Conservation (phyloP, 176 grass and related monocot species). For the Eragrostis curvula region DNA sequence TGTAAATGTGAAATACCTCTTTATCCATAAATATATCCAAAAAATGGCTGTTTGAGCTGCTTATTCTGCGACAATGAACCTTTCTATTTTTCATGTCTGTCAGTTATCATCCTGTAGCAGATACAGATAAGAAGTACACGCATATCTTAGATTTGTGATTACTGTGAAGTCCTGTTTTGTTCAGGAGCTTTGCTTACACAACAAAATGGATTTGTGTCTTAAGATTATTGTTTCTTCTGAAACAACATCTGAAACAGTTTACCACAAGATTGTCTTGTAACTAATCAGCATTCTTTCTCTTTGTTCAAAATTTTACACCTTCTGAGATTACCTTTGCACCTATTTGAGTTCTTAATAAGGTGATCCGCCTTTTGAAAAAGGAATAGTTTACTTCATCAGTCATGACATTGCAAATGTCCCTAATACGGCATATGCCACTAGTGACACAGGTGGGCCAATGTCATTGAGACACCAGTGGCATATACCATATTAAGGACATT, state of each 20-base stretch:
- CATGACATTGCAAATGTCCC: too few relatives aligned
- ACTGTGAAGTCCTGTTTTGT: neutral
- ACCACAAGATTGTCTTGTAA: slow-evolving; percentile 11
- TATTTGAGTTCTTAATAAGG: neutral
- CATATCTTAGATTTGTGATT: slow-evolving; percentile 15
- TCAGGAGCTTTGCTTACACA: slow-evolving; percentile 9
- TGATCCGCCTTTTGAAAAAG: too few relatives aligned
- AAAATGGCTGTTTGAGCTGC: neutral
- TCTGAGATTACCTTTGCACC: neutral
- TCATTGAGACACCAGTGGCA: too few relatives aligned
- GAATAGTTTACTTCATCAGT: too few relatives aligned
- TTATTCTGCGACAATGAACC: neutral
- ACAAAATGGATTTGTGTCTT: neutral
- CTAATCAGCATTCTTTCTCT: neutral
- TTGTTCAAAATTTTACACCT: slow-evolving; percentile 22
- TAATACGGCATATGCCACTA: too few relatives aligned
- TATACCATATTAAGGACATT: too few relatives aligned
- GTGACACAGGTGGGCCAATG: too few relatives aligned
- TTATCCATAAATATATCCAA: neutral
- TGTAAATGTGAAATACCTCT: neutral
- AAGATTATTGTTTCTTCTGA: neutral
- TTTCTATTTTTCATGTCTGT: neutral
- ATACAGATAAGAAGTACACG: neutral
- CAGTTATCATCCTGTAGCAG: slow-evolving; percentile 11
- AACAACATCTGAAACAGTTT: neutral